Base-by-base conservation (phyloP, 1,284 basidiomycete species). In the Cryptococcus hybrid region DNA sequence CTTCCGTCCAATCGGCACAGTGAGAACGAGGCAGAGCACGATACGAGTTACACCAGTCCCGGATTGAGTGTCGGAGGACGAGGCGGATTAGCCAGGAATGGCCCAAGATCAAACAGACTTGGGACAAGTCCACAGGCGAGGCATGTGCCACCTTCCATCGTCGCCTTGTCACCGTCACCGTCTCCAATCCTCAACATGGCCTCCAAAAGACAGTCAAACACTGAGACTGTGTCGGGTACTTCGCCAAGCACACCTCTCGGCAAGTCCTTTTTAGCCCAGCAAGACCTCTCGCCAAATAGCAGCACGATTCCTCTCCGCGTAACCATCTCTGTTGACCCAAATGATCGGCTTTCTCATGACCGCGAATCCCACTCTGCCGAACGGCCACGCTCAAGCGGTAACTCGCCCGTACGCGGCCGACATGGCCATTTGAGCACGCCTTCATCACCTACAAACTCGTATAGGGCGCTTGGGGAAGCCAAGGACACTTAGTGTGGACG, bases 21-120 rank as follows among this genome's bases (percentile, higher is more conserved):
- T 38, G 52, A 51, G 47, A 58, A 43, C 18, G 59, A 61, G 36
- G 52, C 37, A 42, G 52, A 55, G 40, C 44, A 24, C 37, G 52
- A 47, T 49, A 36, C 24, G 45, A 43, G 35, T 44, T 58, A 54
- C 39, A 37, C 18, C 36, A 56, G 50, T 7, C 61, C 63, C 24
- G 55, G 51, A 35, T 47, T 55, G 43, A 47, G 54, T 35, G 56
- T 57, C 38, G 67, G 68, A 11, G 69, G 71, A 2, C 48, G 70
- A n/a, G 65, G 66, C 2, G 66, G 64, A 1, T 70, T 63, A 52
- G 57, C 64, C 42, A 56, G 68, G 30, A 72, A 74, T 52, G 71
- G 71, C 8, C 71, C 69, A 56, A 35, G 42, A n/a, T 6, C 46
- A 13, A 24, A 15, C 7, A 47, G 5, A 7, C 24, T 51, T 6